Base-by-base conservation (phyloP, 768 basidiomycete genomes). In the Rhizopogon rudus region DNA sequence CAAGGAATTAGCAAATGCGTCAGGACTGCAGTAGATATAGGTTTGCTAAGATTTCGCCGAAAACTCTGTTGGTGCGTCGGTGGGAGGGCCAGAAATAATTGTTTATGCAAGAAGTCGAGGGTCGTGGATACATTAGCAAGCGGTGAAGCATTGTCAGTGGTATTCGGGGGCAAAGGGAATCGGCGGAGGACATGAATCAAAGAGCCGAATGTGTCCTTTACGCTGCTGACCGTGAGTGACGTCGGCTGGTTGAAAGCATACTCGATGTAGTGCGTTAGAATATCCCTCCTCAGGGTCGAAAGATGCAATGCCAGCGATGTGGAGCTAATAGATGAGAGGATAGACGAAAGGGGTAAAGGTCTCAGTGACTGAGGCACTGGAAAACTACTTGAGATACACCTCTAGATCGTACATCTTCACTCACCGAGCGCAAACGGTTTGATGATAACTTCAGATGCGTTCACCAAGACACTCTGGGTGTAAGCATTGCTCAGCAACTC, bases 401-500 rank as follows among this genome's bases (percentile, higher is more conserved):
- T n/a, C 17, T 8, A 40, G 39, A 49, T 35, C 49, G 61, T 63
- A 20, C 51, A 75, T 76, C 73, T 71, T 71, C 44, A 66, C 73
- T 28, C 40, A 75, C 80, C 75, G 59, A 69, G 77, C n/a, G 87
- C 76, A 28, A 75, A 74, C 12, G 79, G 70, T 52, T 71, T 73
- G 50, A 91, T 75, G 29, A 71, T 67, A 29, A 90, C 60, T 56
- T 77, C 75, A 14, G 74, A 74, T 3, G 79, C 70, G 25, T 78
- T 76, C 29, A 87, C 65, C 2, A 75, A 63, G 25, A 91, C 67
- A 62, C 85, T 77, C 61, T 82, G 77, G 20, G 79, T 68, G 63
- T 82, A 91, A 3, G 85, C 86, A 45, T 88, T 83, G 59, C 76
- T 80, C 22, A 93, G 74, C 61, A 89, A 83, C 57, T 91, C 91